Percentiles rank a stretch among this genome's conserved stretches.
Conservation (phyloP, 169 alveolate genomes). For the Plasmodium relictum region DNA sequence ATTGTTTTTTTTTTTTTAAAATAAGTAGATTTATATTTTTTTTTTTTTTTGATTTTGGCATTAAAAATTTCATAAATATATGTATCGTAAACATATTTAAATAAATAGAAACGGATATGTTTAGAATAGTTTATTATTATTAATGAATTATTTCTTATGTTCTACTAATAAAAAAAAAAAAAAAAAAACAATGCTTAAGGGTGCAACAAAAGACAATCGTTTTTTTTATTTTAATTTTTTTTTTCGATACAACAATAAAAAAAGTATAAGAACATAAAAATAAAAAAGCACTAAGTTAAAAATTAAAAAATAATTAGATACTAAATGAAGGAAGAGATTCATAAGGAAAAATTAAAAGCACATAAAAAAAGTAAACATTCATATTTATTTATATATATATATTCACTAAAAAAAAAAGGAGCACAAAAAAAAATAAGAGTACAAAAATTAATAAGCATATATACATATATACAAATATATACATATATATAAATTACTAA, state of each 20-base stretch:
- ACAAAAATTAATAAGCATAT: too few relatives aligned
- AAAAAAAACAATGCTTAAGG: constrained; percentile 4
- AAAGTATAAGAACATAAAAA: background rate
- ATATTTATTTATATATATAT: background rate
- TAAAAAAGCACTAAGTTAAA: background rate
- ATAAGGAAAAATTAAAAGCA: background rate
- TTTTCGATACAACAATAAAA: background rate
- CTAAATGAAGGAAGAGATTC: background rate
- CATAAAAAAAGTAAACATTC: constrained; percentile 1
- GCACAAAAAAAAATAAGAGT: too few relatives aligned
- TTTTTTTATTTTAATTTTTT: constrained; percentile 8
- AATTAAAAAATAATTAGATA: background rate
- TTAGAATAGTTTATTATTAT: constrained; percentile 8
- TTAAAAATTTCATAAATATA: too few relatives aligned
- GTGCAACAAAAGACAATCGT: constrained; percentile 15
- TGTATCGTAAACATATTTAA: background rate
- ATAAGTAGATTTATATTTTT: background rate
- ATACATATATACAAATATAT: too few relatives aligned
- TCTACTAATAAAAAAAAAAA: constrained; percentile 5
- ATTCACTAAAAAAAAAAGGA: too few relatives aligned
- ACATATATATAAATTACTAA: too few relatives aligned
- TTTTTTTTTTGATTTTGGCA: background rate
- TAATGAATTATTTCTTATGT: constrained; percentile 5
- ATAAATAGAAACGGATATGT: background rate
- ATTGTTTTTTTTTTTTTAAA: background rate